A percentile compares a stretch with the other conserved stretches of the same genome.
Conservation (phyloP, 176 grass and related monocot genomes). For the Bothriochloa decipiens region DNA sequence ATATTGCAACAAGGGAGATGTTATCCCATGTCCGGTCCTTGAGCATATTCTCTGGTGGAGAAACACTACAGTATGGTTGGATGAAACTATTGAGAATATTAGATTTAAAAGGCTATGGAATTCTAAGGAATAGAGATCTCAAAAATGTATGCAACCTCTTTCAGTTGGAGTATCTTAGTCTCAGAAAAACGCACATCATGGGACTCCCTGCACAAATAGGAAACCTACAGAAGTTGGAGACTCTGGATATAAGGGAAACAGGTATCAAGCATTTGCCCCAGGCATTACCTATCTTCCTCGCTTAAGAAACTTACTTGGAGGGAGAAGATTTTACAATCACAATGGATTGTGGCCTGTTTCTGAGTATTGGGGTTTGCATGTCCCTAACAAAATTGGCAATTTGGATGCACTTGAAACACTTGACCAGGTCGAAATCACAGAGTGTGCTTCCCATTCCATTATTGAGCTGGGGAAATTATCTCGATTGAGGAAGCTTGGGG, state of each 20-base stretch:
- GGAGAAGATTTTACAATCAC: conserved; percentile 38
- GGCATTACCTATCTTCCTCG: conserved; percentile 25
- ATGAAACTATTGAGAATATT: conserved; percentile 51
- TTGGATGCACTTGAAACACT: conserved; percentile 31
- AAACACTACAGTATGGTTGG: conserved; percentile 37
- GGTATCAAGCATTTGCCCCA: conserved; percentile 41
- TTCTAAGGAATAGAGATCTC: conserved; percentile 19
- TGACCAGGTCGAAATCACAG: conserved; percentile 45
- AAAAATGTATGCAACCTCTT: conserved; percentile 31
- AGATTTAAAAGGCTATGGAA: conserved; percentile 35
- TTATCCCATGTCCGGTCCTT: conserved; percentile 49
- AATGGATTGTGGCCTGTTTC: conserved; percentile 26
- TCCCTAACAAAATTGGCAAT: conserved; percentile 43
- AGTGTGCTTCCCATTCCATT: not conserved
- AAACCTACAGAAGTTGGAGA: conserved; percentile 32
- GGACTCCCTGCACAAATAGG: conserved; percentile 40
- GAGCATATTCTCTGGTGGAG: conserved; percentile 38
- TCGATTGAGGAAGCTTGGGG: conserved; percentile 43
- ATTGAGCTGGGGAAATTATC: conserved; percentile 33
- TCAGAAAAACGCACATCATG: conserved; percentile 34
- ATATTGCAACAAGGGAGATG: conserved; percentile 32
- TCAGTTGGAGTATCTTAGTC: conserved; percentile 50
- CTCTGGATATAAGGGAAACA: conserved; percentile 40
- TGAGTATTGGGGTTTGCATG: conserved; percentile 34
- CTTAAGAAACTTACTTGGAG: conserved; percentile 45